These are phyloP conservation scores for Fusarium protoensiforme DNA, from an alignment of 2,329 filamentous ascomycete genomes.

Conservation along the genomic window DNA sequence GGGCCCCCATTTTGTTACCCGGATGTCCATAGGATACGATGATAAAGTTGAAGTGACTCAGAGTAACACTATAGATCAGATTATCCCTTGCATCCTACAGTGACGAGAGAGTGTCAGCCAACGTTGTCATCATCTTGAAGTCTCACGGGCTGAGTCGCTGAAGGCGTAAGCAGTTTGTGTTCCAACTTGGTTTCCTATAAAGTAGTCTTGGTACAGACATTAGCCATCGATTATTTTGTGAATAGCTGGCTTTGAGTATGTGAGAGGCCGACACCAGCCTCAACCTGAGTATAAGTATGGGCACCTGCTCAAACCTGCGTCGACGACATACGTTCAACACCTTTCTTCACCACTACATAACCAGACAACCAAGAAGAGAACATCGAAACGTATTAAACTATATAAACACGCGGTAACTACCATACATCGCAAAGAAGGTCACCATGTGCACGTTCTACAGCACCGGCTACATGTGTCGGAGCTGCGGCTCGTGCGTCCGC, in stretches of 20 bases:
- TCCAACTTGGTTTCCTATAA: not conserved
- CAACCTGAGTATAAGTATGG: not conserved
- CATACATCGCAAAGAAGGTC: not conserved
- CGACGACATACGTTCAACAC: not conserved
- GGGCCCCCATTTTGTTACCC: not conserved
- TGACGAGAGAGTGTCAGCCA: not conserved
- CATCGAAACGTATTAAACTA: too few species aligned
- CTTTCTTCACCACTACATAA: not conserved
- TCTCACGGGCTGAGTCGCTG: not conserved
- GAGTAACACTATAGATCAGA: not conserved
- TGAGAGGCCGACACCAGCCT: not conserved
- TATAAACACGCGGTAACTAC: too few species aligned
- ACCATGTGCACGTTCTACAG: slow-evolving; percentile 14
- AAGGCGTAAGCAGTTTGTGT: not conserved
- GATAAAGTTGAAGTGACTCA: not conserved
- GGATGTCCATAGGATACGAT: not conserved
- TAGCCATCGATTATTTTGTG: not conserved
- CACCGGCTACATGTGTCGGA: not conserved
- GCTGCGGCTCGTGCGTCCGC: not conserved
- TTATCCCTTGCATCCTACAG: too few species aligned
- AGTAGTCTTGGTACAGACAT: not conserved
- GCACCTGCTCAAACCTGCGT: not conserved
- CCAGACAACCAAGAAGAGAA: too few species aligned
- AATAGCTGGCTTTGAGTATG: not conserved
- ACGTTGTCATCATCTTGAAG: too few species aligned